phyloP scores from a whole-genome alignment of 495 filamentous ascomycete species.

The Elaphomyces granulatus region DNA sequence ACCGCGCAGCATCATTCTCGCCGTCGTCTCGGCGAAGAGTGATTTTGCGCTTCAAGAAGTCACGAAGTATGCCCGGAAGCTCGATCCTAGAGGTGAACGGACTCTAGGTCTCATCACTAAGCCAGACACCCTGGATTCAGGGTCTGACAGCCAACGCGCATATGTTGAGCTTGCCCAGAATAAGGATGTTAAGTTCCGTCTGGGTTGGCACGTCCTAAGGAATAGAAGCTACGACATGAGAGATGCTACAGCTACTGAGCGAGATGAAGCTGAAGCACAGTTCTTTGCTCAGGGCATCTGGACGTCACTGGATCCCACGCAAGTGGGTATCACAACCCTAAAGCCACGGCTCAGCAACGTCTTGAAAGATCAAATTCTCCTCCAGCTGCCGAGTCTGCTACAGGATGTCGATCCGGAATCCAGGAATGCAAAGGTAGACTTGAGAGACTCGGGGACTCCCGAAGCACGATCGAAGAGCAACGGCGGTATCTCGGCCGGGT shows the following conservation, averaged over 20 bases:
- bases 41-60: constrained; percentile 36
- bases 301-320: constrained; percentile 19
- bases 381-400: constrained; percentile 42
- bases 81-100: constrained; percentile 27
- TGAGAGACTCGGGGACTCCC: constrained; percentile 27
- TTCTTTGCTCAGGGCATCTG: constrained; percentile 37
- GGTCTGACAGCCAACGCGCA: constrained; percentile 24
- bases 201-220: constrained; percentile 37
- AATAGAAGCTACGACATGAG: constrained; percentile 31
- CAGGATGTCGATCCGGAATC: constrained; percentile 31
- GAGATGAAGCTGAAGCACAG: constrained; percentile 20
- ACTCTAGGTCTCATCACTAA: constrained; percentile 40
- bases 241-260: constrained; percentile 16
- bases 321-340: constrained; percentile 37
- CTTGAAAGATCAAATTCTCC: constrained; percentile 38
- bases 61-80: constrained; percentile 26
- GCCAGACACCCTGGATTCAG: constrained; percentile 29
- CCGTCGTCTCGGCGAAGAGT: constrained; percentile 36
- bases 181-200: constrained; percentile 27
- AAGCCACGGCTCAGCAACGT: constrained; percentile 39
- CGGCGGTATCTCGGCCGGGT: constrained; percentile 29
- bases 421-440: constrained; percentile 18
- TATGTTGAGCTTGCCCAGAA: constrained; percentile 33
- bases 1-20: constrained; percentile 40
- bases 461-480: not conserved